Evolutionary conservation across 2,329 filamentous ascomycete species (phyloP).

Genomic region (Pseudodiploospora longispora): DNA sequence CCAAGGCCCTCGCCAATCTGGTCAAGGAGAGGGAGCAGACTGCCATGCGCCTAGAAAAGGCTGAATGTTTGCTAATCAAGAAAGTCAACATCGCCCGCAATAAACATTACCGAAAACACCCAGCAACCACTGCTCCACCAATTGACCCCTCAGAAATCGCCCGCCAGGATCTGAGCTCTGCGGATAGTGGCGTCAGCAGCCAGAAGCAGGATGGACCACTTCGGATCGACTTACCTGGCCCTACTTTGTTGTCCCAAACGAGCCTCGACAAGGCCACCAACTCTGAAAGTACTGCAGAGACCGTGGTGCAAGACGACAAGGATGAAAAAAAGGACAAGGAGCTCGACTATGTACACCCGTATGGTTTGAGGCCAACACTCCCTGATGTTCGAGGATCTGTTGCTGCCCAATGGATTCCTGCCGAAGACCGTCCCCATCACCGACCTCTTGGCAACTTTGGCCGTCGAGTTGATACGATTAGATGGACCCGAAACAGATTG

Average conservation of each 20-base stretch:
- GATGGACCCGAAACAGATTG: slow-evolving; percentile 62
- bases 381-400: slow-evolving; percentile 41
- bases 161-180: not conserved
- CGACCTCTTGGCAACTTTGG: slow-evolving; percentile 59
- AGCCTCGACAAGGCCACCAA: not conserved
- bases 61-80: slow-evolving; percentile 79
- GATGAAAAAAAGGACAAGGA: slow-evolving; percentile 17
- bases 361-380: slow-evolving; percentile 24
- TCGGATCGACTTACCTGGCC: slow-evolving; percentile 7
- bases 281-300: not conserved
- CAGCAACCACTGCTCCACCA: not conserved
- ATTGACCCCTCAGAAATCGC: not conserved
- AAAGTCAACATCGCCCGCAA: slow-evolving; percentile 64
- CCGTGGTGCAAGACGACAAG: slow-evolving; percentile 1
- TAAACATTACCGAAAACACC: slow-evolving; percentile 34
- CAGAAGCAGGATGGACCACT: not conserved
- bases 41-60: slow-evolving; percentile 74
- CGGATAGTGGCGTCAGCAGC: slow-evolving; percentile 3
- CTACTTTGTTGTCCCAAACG: slow-evolving; percentile 1
- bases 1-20: slow-evolving; percentile 67
- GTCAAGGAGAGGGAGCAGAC: slow-evolving; percentile 75
- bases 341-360: slow-evolving; percentile 28
- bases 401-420: slow-evolving; percentile 66
- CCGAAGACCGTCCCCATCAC: slow-evolving; percentile 70
- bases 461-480: slow-evolving; percentile 89